A percentile compares a stretch with the other conserved stretches of the same genome.
Evolutionary conservation across 345 rosid species (phyloP).

Genomic region (Erucastrum elatum): DNA sequence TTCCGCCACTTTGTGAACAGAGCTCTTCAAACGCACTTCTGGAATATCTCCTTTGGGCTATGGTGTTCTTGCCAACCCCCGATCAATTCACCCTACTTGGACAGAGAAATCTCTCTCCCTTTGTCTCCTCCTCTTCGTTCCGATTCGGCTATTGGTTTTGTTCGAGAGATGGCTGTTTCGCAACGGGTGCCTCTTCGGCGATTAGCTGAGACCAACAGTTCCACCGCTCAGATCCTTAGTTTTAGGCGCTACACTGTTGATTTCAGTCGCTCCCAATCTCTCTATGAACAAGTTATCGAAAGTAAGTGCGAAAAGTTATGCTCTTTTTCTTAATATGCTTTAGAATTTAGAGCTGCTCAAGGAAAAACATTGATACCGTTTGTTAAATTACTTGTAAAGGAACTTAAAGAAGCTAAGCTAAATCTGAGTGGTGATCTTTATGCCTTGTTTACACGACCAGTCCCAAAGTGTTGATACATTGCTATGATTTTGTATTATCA

Average conservation of each 20-base stretch:
- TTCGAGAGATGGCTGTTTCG: conserved; percentile 28
- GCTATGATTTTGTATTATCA: neutral
- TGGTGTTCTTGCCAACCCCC: conserved; percentile 34
- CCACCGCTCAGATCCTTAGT: conserved; percentile 36
- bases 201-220: conserved; percentile 33
- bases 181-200: conserved; percentile 12
- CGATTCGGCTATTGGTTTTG: conserved; percentile 20
- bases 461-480: neutral
- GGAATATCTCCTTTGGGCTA: conserved; percentile 37
- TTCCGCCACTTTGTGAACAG: conserved; percentile 24
- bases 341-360: too few relatives aligned
- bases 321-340: neutral
- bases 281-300: conserved; percentile 16
- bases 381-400: too few relatives aligned
- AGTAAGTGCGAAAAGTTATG: conserved; percentile 5
- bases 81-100: conserved; percentile 29
- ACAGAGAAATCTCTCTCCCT: conserved; percentile 17
- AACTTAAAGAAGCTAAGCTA: too few relatives aligned
- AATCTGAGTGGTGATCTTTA: neutral
- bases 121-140: neutral
- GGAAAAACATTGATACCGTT: too few relatives aligned
- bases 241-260: conserved; percentile 34
- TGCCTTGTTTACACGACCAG: neutral
- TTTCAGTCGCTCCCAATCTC: conserved; percentile 3
- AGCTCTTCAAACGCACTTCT: conserved; percentile 33